Percentiles rank a stretch among this genome's conserved stretches.
phyloP scores from a whole-genome alignment of 106 monocot species.

The Ottelia alismoides region DNA sequence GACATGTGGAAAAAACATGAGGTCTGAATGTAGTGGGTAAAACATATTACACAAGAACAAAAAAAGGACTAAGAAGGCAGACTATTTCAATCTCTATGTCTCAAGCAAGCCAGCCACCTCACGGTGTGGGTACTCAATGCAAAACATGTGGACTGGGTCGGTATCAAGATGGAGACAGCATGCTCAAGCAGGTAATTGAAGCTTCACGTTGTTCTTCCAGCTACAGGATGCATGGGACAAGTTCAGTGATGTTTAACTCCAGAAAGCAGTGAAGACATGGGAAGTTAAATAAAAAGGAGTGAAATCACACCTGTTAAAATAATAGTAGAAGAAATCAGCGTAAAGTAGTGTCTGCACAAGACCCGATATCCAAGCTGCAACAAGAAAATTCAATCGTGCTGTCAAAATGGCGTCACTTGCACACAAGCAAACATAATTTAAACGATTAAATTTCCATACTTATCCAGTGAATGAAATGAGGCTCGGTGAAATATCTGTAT shows the following conservation, averaged over 20 bases:
- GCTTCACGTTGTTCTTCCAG: constrained; percentile 92
- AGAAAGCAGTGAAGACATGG: background rate
- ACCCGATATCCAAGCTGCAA: constrained; percentile 88
- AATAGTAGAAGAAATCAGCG: constrained; percentile 96
- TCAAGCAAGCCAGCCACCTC: too few relatives aligned
- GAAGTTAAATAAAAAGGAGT: background rate
- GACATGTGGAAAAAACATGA: too few relatives aligned
- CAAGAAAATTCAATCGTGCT: background rate
- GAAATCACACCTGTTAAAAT: constrained; percentile 65
- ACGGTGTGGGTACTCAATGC: too few relatives aligned
- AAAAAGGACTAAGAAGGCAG: too few relatives aligned
- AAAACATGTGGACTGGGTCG: too few relatives aligned
- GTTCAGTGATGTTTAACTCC: background rate
- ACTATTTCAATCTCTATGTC: too few relatives aligned
- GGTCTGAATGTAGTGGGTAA: too few relatives aligned
- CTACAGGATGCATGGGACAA: constrained; percentile 22
- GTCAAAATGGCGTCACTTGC: too few relatives aligned
- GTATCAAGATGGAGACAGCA: too few relatives aligned
- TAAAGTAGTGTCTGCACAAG: constrained; percentile 75
- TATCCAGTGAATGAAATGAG: constrained; percentile 88
- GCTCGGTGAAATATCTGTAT: constrained; percentile 84
- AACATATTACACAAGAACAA: too few relatives aligned
- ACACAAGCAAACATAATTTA: background rate
- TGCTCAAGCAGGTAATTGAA: constrained; percentile 63
- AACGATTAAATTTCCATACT: constrained; percentile 31